These are phyloP conservation scores for Parastagonospora nodorum DNA, from an alignment of 2,329 filamentous ascomycete species.

Conservation along the genomic window DNA sequence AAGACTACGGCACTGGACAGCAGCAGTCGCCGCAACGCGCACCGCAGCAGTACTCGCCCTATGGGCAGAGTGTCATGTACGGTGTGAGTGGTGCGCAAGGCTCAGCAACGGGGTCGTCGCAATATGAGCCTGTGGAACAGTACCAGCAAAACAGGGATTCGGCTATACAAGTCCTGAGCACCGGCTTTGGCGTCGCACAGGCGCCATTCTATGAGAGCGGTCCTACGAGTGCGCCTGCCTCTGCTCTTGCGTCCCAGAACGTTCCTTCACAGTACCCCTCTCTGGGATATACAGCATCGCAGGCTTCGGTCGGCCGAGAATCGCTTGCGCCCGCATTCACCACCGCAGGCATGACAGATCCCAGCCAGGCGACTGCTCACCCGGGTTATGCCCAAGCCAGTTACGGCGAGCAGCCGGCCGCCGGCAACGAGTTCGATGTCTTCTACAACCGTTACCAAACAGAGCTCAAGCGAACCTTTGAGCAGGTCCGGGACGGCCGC, in stretches of 20 bases:
- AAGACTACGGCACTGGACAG: constrained; percentile 64
- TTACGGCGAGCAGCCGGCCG: constrained; percentile 42
- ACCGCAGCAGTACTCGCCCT: constrained; percentile 55
- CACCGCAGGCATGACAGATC: constrained; percentile 58
- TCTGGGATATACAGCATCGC: constrained; percentile 64
- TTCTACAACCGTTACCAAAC: constrained; percentile 68
- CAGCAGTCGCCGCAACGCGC: constrained; percentile 64
- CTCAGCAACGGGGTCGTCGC: constrained; percentile 57
- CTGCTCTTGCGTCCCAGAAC: constrained; percentile 63
- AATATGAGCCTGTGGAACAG: constrained; percentile 76
- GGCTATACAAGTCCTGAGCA: constrained; percentile 76
- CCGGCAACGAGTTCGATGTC: constrained; percentile 63
- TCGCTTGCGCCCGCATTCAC: constrained; percentile 57
- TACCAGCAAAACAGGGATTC: constrained; percentile 72
- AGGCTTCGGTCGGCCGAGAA: constrained; percentile 61
- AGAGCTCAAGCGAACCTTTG: constrained; percentile 68
- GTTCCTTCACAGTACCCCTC: constrained; percentile 68
- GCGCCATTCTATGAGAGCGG: constrained; percentile 67
- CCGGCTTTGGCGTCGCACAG: constrained; percentile 70
- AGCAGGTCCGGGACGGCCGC: constrained; percentile 67
- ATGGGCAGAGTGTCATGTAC: constrained; percentile 76
- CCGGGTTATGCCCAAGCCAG: constrained; percentile 43
- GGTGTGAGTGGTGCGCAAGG: constrained; percentile 60
- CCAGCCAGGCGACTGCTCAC: constrained; percentile 48
- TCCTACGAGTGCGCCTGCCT: constrained; percentile 64